Base-by-base conservation (phyloP, 257 asterid species). In the Nicotiana noctiflora region DNA sequence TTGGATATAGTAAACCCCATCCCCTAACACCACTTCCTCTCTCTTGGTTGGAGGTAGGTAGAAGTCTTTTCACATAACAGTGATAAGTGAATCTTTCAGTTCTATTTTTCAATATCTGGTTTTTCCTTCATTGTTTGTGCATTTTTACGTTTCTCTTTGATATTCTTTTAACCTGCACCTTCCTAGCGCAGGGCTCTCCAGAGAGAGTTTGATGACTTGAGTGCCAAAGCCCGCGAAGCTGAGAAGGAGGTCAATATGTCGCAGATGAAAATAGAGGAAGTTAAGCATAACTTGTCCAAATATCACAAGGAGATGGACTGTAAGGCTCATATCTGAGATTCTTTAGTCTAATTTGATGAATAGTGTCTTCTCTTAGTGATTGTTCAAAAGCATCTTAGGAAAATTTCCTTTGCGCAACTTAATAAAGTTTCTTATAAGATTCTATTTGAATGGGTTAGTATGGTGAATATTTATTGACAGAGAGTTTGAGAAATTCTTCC, bases 191-290 rank as follows among this genome's bases (percentile, higher is more conserved):
- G 99, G 82, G 87, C 92, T 81, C 90, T 90, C 37, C 87, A 84
- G 77, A 85, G 81, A 87, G 99, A 95, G 88, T 93, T 87, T 83
- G 91, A 92, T 74, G 97, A 95, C 83, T 76, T 93, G 83, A 91
- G 88, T 79, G 82, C 85, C 77, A 95, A 95, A 86, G 92, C 92
- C 82, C 93, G 86, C 53, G 97, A 89, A 81, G 97, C 98, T 66
- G 94, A 90, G 86, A 92, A 89, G 84, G 98, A 93, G 84, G 97
- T 92, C 87, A 92, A 90, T 78, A 87, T 86, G 76, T 63, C 88
- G 87, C 89, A 92, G 88, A 84, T 90, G 91, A 93, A 91, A 88
- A 88, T 91, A 67, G 87, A 92, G 84, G 98, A 92, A 90, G 96
- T 81, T 78, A 90, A 85, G 61, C 86, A 81, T 86, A 93, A 89